Percentiles rank a stretch among this genome's conserved stretches.
These are phyloP conservation scores for Capniomyces stellatus DNA, from an alignment of 371 early-diverging fungal genomes.

Conservation along the genomic window DNA sequence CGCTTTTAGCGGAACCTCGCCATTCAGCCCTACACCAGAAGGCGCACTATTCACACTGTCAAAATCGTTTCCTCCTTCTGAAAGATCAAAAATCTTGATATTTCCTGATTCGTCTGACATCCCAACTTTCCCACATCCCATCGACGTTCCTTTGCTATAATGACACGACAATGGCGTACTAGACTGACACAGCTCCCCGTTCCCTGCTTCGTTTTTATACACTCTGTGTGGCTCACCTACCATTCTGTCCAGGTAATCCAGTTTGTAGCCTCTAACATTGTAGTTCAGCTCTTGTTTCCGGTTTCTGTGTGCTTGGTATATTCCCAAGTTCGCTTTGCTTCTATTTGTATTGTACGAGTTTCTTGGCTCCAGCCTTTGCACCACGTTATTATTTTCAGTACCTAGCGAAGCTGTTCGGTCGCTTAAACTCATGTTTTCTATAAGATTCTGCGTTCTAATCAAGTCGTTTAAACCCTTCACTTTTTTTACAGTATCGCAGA, in stretches of 20 bases:
- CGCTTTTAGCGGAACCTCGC: constrained; percentile 3
- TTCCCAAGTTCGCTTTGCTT: too few species aligned
- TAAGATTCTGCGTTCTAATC: too few species aligned
- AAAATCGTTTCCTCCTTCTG: neutral
- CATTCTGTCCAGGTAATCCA: neutral
- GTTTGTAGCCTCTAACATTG: neutral
- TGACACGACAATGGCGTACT: constrained; percentile 14
- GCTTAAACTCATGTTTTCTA: too few species aligned
- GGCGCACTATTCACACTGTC: neutral
- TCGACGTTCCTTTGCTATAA: constrained; percentile 7
- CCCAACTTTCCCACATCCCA: constrained; percentile 7
- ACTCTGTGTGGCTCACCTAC: neutral
- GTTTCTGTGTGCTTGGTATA: too few species aligned
- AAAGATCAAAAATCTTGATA: constrained; percentile 14
- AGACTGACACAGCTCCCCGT: neutral
- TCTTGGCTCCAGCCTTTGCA: too few species aligned
- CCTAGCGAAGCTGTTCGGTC: too few species aligned
- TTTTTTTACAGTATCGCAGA: too few species aligned
- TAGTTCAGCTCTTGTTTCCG: too few species aligned
- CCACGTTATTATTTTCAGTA: too few species aligned
- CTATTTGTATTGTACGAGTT: too few species aligned
- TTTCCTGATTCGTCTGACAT: constrained; percentile 17
- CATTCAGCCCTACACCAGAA: neutral
- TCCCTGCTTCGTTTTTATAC: neutral
- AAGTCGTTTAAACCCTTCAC: too few species aligned